A percentile compares a stretch with the other conserved stretches of the same genome.
phyloP scores from a whole-genome alignment of 1,284 basidiomycete genomes.

The Ceratorhiza oryzae-sativae region DNA sequence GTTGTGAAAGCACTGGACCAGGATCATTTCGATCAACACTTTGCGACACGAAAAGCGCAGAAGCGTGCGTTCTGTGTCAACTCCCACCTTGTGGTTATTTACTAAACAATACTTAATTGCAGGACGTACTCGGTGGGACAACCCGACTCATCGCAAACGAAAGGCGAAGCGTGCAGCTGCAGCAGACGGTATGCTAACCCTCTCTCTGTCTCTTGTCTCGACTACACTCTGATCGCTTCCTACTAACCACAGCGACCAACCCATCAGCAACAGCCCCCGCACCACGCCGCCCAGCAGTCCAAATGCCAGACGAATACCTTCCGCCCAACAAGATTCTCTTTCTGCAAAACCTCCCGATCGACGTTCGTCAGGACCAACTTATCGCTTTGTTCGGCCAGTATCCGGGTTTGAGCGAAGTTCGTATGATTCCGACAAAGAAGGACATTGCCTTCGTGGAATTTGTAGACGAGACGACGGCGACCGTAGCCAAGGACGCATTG shows the following conservation, averaged over 20 bases:
- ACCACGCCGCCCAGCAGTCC: slow-evolving; percentile 80
- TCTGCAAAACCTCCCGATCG: slow-evolving; percentile 91
- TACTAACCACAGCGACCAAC: slow-evolving; percentile 60
- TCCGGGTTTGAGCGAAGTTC: slow-evolving; percentile 91
- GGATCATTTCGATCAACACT: slow-evolving; percentile 75
- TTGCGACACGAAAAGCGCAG: slow-evolving; percentile 72
- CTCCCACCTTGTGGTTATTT: slow-evolving; percentile 17
- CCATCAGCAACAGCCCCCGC: slow-evolving; percentile 69
- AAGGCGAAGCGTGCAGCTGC: slow-evolving; percentile 79
- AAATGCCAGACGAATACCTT: slow-evolving; percentile 99
- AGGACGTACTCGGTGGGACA: slow-evolving; percentile 68
- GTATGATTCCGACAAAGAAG: slow-evolving; percentile 93
- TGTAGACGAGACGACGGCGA: slow-evolving; percentile 87
- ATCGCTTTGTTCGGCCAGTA: slow-evolving; percentile 91
- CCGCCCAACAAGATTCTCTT: slow-evolving; percentile 99
- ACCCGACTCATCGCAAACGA: slow-evolving; percentile 86
- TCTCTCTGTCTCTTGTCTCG: neutral
- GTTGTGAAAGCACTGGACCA: slow-evolving; percentile 79
- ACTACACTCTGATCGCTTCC: neutral
- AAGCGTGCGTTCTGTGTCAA: slow-evolving; percentile 68
- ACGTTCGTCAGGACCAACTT: slow-evolving; percentile 89
- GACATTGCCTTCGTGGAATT: slow-evolving; percentile 98
- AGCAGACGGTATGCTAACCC: slow-evolving; percentile 62
- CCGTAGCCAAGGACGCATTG: slow-evolving; percentile 88
- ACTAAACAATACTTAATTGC: neutral